Evolutionary conservation across 495 filamentous ascomycete genomes (phyloP), one percentile per base, ranked within the genome.

Genomic region (Aspergillus haitiensis): DNA sequence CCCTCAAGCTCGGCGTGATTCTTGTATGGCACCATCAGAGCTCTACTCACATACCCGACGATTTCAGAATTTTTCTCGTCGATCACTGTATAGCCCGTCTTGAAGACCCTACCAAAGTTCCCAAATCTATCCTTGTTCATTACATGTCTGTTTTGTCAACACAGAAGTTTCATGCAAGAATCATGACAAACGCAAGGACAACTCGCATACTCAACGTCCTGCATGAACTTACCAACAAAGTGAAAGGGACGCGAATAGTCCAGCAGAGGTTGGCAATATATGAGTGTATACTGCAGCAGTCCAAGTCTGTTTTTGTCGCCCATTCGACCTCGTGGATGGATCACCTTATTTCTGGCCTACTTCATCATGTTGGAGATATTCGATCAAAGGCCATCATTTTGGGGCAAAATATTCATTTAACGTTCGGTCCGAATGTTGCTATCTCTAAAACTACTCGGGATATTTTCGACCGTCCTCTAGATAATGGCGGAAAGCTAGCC

Each of bases 311-410:
- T 15, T 95, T 98, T 85, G 78, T 88, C 53, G 66, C 72, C 7
- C 69, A 73, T 10, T 58, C 75, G n/a, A 35, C 64, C 3, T 46
- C 73, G 21, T 98, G 93, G 93, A 80, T 96, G 39, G 75, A 86
- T 33, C 87, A 93, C 67, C 71, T 96, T n/a, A 84, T 97, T 55
- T 82, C 81, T 21, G 90, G 91, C 33, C 83, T 96, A 73, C 82
- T 96, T 18, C 90, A 90, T 70, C 86, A 72, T 53, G 70, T 92
- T 51, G 89, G 86, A 62, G 92, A 96, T 45, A 86, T 90, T 36
- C 78, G 91, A 44, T 69, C 76, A 3, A 82, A 84, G n/a, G 91
- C 92, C 11, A 86, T 98, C 21, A 71, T 80, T 1, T 80, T 93
- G 15, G 89, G 91, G 1, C 78, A 86, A 0, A 82, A 89, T 49